Evolutionary conservation across 1,284 basidiomycete species (phyloP), one percentile per base, ranked within the genome.

Genomic region (Heimioporus retisporus): DNA sequence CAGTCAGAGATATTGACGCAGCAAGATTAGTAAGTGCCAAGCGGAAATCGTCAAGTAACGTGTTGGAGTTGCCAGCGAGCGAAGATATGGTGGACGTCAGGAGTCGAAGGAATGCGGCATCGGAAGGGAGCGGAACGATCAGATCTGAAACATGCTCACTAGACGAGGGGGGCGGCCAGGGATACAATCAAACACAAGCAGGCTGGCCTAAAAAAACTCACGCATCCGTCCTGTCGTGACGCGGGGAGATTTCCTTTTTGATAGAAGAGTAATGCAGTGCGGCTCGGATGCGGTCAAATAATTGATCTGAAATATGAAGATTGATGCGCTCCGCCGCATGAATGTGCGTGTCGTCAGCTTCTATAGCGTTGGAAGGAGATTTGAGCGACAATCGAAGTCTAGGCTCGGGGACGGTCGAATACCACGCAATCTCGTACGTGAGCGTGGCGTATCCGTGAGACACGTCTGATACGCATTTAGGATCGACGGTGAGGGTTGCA

Each of bases 31-130:
- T 71, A 13, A 98, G 88, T 10, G 90, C 85, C 19, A 81, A 74
- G 8, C 86, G 83, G 77, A 98, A 97, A 23, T 89, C 82, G 10
- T 82, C 80, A 48, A 91, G 88, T 58, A 96, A 86, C 15, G 80
- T 81, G 7, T 83, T 73, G 65, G 96, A 88, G 71, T 95, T 89
- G 3, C 81, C 80, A 18, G 92, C 89, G 40, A 97, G 86, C 1
- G 90, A 85, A 57, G 89, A 85, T 28, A 98, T 84, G 6, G 94
- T 91, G 0, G 88, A 86, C 1, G 88, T 90, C 54, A 97, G 87
- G 13, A 95, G 86, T 53, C 90, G 86, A 78, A 97, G 94, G 82
- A 99, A 98, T 2, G 87, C 88, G 43, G 89, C 86, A 75, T 98
- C 96, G 44, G 95, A 91, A 23, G 86, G 85, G 15, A 98, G 88